Conservation (phyloP, 2,329 filamentous ascomycete genomes). For the Fusarium nanum region DNA sequence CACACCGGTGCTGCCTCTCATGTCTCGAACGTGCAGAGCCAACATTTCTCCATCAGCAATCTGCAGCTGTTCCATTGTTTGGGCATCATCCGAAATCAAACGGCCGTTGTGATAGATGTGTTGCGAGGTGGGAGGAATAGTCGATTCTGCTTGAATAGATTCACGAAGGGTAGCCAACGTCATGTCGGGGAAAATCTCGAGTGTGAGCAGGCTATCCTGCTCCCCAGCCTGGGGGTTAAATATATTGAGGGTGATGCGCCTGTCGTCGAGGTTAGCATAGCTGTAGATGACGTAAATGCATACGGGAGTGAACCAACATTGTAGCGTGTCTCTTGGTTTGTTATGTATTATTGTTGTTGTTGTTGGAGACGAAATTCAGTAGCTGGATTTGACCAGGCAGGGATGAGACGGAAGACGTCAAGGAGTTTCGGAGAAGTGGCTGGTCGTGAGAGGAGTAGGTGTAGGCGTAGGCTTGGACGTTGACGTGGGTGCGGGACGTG, state of each 20-base stretch:
- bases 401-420: conserved; percentile 12
- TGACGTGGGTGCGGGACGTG: conserved; percentile 9
- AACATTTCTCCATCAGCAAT: conserved; percentile 94
- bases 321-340: conserved; percentile 15
- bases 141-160: conserved; percentile 86
- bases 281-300: conserved; percentile 19
- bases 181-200: conserved; percentile 86
- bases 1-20: conserved; percentile 61
- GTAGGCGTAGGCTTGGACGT: conserved; percentile 7
- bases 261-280: conserved; percentile 53
- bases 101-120: conserved; percentile 92
- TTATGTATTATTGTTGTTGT: not conserved
- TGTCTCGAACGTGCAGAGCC: conserved; percentile 80
- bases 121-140: conserved; percentile 77
- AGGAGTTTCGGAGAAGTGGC: conserved; percentile 24
- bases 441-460: conserved; percentile 29
- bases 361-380: not conserved
- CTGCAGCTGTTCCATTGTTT: conserved; percentile 83
- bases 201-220: conserved; percentile 80
- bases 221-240: conserved; percentile 75
- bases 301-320: conserved; percentile 38
- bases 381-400: not conserved
- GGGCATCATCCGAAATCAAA: conserved; percentile 78
- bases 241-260: conserved; percentile 90
- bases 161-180: conserved; percentile 87